phyloP scores from a whole-genome alignment of 2,329 filamentous ascomycete species.

The Sporothrix phasma region DNA sequence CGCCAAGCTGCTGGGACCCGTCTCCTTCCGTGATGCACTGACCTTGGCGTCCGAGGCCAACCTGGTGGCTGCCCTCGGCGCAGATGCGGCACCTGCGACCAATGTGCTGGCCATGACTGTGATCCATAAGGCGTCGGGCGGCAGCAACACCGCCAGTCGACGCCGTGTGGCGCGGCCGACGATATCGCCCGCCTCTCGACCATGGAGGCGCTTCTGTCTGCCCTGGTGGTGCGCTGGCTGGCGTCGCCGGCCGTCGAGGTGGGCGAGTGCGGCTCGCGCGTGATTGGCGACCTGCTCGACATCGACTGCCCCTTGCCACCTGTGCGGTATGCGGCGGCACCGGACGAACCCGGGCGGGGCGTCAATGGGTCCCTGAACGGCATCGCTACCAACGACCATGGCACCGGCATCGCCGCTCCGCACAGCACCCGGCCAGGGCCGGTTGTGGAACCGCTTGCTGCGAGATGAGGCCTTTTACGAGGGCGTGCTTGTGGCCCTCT shows the following conservation, averaged over 20 bases:
- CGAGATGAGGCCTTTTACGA: constrained; percentile 35
- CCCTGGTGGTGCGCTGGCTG: constrained; percentile 44
- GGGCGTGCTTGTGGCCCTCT: constrained; percentile 31
- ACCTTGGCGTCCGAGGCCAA: constrained; percentile 41
- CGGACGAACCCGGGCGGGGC: background rate
- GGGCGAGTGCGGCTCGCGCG: constrained; percentile 41
- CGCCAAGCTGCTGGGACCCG: constrained; percentile 44
- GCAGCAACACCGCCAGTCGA: background rate
- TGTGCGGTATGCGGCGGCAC: constrained; percentile 11
- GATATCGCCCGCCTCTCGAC: constrained; percentile 42
- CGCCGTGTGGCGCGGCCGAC: constrained; percentile 14
- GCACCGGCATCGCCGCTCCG: constrained; percentile 27
- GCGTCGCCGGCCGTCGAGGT: constrained; percentile 43
- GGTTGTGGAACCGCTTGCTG: constrained; percentile 46
- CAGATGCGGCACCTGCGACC: constrained; percentile 44
- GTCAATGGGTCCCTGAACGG: constrained; percentile 18
- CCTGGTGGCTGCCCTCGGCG: constrained; percentile 42
- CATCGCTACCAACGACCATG: constrained; percentile 12
- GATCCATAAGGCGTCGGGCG: constrained; percentile 43
- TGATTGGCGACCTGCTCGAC: constrained; percentile 45
- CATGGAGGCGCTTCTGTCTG: constrained; percentile 38
- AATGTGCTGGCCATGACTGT: constrained; percentile 49
- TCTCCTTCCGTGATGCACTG: constrained; percentile 42
- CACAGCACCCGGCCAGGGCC: constrained; percentile 38
- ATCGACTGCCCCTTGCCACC: constrained; percentile 39